phyloP scores from a whole-genome alignment of 1,284 basidiomycete species.

The Leccinum ponderosum region DNA sequence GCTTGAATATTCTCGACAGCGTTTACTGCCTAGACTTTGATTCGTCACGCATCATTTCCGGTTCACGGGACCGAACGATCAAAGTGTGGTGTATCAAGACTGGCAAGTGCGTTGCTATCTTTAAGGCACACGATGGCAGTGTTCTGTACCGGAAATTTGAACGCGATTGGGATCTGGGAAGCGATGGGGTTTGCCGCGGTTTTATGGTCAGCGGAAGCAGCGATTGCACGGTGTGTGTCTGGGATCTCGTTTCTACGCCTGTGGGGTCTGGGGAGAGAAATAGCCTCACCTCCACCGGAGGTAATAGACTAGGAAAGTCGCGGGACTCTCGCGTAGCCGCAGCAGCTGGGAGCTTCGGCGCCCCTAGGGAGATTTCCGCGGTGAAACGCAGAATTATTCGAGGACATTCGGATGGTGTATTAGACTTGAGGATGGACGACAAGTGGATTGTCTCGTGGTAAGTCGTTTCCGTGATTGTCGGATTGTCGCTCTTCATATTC shows the following conservation, averaged over 20 bases:
- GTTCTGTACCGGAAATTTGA: constrained; percentile 83
- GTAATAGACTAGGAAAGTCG: constrained; percentile 16
- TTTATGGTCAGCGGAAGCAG: constrained; percentile 85
- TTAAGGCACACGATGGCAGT: constrained; percentile 71
- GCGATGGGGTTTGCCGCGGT: constrained; percentile 40
- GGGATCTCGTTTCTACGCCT: constrained; percentile 55
- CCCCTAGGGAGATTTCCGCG: constrained; percentile 40
- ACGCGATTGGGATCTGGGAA: constrained; percentile 45
- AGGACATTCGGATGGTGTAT: constrained; percentile 77
- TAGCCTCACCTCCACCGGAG: constrained; percentile 3
- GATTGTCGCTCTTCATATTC: constrained; percentile 9
- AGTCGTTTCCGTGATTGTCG: constrained; percentile 25
- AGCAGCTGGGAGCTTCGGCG: constrained; percentile 19
- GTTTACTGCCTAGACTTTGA: constrained; percentile 86
- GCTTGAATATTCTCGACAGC: constrained; percentile 36
- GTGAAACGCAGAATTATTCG: constrained; percentile 58
- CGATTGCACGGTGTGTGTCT: constrained; percentile 76
- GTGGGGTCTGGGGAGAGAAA: constrained; percentile 20
- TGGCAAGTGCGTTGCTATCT: constrained; percentile 63
- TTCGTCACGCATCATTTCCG: constrained; percentile 74
- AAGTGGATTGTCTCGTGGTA: constrained; percentile 86
- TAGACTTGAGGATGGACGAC: constrained; percentile 77
- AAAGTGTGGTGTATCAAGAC: constrained; percentile 75
- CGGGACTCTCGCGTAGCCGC: constrained; percentile 14
- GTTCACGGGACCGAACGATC: constrained; percentile 80